A percentile compares a stretch with the other conserved stretches of the same genome.
Conservation (phyloP, 345 rosid genomes). For the Sisymbrium irio region DNA sequence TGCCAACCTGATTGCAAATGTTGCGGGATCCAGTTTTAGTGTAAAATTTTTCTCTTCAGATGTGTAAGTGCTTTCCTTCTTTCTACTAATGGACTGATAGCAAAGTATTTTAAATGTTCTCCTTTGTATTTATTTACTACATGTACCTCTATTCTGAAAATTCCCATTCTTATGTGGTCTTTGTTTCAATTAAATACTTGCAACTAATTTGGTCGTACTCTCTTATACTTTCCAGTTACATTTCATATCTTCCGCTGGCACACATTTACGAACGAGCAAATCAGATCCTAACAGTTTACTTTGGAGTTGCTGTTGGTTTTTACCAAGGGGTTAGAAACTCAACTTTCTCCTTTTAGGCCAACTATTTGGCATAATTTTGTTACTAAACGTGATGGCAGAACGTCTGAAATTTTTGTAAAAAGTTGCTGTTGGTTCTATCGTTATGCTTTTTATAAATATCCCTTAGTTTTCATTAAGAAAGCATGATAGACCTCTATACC, state of each 20-base stretch:
- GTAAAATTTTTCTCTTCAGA: slow-evolving; percentile 71
- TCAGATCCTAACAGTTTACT: slow-evolving; percentile 58
- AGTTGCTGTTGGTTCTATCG: neutral
- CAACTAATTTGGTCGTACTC: slow-evolving; percentile 20
- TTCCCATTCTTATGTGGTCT: neutral
- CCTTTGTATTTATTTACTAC: neutral
- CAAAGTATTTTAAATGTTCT: neutral
- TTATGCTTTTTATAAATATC: neutral
- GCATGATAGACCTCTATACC: neutral
- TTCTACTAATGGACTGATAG: neutral
- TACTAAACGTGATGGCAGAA: neutral
- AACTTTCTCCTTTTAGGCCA: slow-evolving; percentile 6
- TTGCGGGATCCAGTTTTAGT: slow-evolving; percentile 60
- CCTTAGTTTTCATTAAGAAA: slow-evolving; percentile 10
- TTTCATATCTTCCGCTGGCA: slow-evolving; percentile 95
- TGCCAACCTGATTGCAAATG: slow-evolving; percentile 79
- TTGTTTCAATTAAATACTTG: slow-evolving; percentile 13
- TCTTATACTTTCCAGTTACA: slow-evolving; percentile 53
- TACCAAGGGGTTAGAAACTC: slow-evolving; percentile 86
- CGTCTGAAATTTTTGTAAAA: neutral
- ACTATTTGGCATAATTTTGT: neutral
- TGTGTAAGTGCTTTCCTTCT: slow-evolving; percentile 53
- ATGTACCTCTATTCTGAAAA: slow-evolving; percentile 1
- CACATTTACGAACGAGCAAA: slow-evolving; percentile 90
- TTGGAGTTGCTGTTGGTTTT: slow-evolving; percentile 89